These are phyloP conservation scores for Klebsormidium nitens DNA, from an alignment of 139 green algal genomes.

Conservation along the genomic window DNA sequence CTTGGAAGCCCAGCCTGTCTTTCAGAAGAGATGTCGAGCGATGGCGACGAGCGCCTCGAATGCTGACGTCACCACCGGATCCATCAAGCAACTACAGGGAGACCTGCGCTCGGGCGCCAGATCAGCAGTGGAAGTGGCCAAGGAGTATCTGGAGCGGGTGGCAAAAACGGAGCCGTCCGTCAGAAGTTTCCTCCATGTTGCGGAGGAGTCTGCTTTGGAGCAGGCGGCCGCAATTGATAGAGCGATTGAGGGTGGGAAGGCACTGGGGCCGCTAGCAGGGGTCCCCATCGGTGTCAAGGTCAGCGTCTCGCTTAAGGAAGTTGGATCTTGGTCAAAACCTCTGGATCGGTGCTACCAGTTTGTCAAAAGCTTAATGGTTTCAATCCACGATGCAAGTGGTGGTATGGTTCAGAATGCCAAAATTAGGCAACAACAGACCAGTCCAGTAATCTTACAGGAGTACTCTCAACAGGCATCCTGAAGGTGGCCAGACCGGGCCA, in stretches of 20 bases:
- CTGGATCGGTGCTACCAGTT: not conserved
- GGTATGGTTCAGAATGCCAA: too few species aligned
- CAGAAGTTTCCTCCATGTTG: slow-evolving; percentile 46
- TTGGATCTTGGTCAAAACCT: not conserved
- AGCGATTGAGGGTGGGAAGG: slow-evolving; percentile 7
- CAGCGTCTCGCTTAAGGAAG: not conserved
- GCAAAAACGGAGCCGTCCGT: slow-evolving; percentile 39
- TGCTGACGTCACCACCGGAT: too few species aligned
- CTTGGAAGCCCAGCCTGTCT: too few species aligned
- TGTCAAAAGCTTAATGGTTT: too few species aligned
- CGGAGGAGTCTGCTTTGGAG: slow-evolving; percentile 10
- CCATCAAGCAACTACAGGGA: slow-evolving; percentile 7
- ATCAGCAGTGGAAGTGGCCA: slow-evolving; percentile 47
- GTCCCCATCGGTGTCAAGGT: slow-evolving; percentile 32
- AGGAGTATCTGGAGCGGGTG: slow-evolving; percentile 45
- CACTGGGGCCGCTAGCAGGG: slow-evolving; percentile 22
- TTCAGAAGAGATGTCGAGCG: too few species aligned
- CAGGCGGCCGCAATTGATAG: slow-evolving; percentile 19
- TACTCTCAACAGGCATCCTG: too few species aligned
- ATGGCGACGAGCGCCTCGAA: too few species aligned
- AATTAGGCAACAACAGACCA: too few species aligned
- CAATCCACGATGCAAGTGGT: too few species aligned
- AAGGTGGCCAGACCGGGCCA: too few species aligned
- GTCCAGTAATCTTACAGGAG: too few species aligned
- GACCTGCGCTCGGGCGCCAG: slow-evolving; percentile 11